Conservation (phyloP, 495 filamentous ascomycete genomes). For the Tuber melanosporum region DNA sequence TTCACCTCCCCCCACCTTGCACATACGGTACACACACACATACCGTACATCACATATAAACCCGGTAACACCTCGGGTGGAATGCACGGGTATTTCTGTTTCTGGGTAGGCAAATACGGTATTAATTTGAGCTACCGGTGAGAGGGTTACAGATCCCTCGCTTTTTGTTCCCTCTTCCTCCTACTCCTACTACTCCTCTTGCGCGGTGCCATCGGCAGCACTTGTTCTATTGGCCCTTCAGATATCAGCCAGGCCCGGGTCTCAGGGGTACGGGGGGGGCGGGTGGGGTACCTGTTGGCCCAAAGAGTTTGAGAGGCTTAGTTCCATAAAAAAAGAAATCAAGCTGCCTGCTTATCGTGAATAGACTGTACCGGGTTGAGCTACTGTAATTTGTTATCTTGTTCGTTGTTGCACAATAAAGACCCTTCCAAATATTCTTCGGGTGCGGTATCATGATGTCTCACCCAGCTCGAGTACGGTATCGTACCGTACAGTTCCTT, state of each 20-base stretch:
- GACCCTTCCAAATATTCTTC: too few relatives aligned
- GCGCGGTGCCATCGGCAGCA: neutral
- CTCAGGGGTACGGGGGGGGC: neutral
- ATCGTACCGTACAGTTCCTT: too few relatives aligned
- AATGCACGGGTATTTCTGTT: neutral
- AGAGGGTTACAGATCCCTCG: neutral
- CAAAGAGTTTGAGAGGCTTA: neutral
- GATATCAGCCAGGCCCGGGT: neutral
- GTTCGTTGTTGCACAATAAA: neutral
- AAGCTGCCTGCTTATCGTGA: neutral
- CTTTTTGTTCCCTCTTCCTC: neutral
- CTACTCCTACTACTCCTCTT: neutral
- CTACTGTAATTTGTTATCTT: too few relatives aligned
- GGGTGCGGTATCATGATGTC: neutral
- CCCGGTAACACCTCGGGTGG: neutral
- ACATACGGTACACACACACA: neutral
- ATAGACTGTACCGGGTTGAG: neutral
- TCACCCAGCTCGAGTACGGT: neutral
- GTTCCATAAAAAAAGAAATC: neutral
- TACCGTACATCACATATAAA: neutral
- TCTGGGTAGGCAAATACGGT: neutral
- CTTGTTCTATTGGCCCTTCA: neutral
- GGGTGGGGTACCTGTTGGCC: too few relatives aligned
- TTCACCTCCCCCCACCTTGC: neutral
- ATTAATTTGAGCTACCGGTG: neutral